Base-by-base conservation (phyloP, 169 alveolate species). In the Cryptosporidium sp. region DNA sequence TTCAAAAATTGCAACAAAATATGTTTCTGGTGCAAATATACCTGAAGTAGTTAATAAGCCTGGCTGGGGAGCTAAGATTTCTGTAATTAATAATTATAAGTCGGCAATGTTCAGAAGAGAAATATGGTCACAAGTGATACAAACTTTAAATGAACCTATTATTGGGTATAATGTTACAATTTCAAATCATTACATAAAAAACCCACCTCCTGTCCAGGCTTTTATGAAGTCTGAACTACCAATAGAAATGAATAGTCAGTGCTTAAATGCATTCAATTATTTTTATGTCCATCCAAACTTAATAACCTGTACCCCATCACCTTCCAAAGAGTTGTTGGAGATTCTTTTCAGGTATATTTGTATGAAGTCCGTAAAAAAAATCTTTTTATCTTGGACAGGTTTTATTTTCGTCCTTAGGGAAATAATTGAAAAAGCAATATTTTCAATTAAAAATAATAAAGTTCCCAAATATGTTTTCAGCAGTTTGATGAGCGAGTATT, bases 141-240 rank as follows among this genome's bases (percentile, higher is more conserved):
- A 39, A 62, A 62, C 75, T 35, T 16, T 44, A 16, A 80, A 45
- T 21, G 80, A 80, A 58, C 65, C 72, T 1, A 42, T 80, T 42
- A 44, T 80, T 29, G 89, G 89, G 14, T 45, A 80, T 60, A 80
- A 80, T 12, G 37, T 80, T 12, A 65, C 73, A 44, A 60, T 80
- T 21, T 80, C 89, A 29, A 33, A 29, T 12, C 48, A 62, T 39
- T 62, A 80, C 39, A n/a, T 7, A 58, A 45, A 8, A 23, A 62
- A 80, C 53, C 80, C 89, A 29, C 89, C 89, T 6, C 89, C 89
- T 2, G 89, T 80, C 0, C 89, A 80, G 37, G 75, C 75, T 10
- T 80, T 80, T 39, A 80, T 80, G 89, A 80, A 80, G 44, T 60
- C 89, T 14, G 89, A 80, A 14, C 44, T 12, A 10, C 89, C 73